Percentiles rank a stretch among this genome's conserved stretches.
Conservation (phyloP, 768 basidiomycete species). For the Peribolospora kevripleyi region DNA sequence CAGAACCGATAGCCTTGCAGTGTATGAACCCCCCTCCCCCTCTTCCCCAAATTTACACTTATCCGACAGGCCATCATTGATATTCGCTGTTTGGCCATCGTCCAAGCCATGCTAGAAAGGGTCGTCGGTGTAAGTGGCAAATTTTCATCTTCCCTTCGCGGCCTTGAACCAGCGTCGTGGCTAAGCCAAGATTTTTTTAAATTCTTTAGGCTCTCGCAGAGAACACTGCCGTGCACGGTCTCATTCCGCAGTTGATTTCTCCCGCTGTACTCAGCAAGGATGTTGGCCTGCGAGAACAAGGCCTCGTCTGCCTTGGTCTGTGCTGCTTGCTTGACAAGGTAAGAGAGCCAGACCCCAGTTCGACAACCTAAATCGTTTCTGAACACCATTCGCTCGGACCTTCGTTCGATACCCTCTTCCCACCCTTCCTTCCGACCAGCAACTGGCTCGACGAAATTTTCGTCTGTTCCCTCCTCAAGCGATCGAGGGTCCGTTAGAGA, state of each 20-base stretch:
- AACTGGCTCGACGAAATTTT: no score
- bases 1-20: no score
- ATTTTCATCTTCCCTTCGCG: no score
- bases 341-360: slow-evolving; percentile 1
- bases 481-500: slow-evolving; percentile 27
- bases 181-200: background rate
- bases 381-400: slow-evolving; percentile 37
- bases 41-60: slow-evolving; percentile 6
- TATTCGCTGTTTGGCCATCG: slow-evolving; percentile 46
- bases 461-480: slow-evolving; percentile 19
- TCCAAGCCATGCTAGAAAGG: slow-evolving; percentile 61
- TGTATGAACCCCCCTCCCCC: slow-evolving; percentile 4
- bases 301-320: slow-evolving; percentile 51
- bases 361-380: slow-evolving; percentile 8
- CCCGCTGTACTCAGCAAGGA: slow-evolving; percentile 79
- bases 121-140: slow-evolving; percentile 44
- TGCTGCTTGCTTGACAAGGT: slow-evolving; percentile 68
- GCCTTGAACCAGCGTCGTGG: background rate
- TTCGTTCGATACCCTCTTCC: slow-evolving; percentile 43
- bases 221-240: slow-evolving; percentile 43
- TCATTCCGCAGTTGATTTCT: slow-evolving; percentile 57
- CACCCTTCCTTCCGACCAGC: no score
- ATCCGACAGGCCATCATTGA: slow-evolving; percentile 25
- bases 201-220: slow-evolving; percentile 26
- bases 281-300: slow-evolving; percentile 50